phyloP scores from a whole-genome alignment of 345 rosid genomes.

The Eutrema japonicum region DNA sequence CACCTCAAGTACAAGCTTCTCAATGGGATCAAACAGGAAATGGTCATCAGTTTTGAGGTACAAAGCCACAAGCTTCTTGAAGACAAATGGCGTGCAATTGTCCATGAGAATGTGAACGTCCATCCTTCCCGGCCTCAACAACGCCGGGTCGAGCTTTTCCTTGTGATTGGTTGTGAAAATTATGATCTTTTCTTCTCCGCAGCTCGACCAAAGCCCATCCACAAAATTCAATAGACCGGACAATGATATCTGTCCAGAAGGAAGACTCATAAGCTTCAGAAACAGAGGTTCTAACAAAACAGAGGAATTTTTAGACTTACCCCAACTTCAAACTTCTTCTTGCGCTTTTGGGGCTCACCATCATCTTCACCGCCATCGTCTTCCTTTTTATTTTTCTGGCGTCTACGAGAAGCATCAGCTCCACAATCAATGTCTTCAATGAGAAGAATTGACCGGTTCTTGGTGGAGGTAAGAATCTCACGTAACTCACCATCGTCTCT shows the following conservation, averaged over 20 bases:
- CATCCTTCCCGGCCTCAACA: conserved; percentile 42
- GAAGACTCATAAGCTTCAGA: not conserved
- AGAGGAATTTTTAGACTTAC: conserved; percentile 30
- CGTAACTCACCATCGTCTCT: conserved; percentile 42
- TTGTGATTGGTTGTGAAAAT: conserved; percentile 45
- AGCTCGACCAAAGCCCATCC: conserved; percentile 46
- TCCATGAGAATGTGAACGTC: conserved; percentile 46
- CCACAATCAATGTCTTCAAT: conserved; percentile 49
- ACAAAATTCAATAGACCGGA: conserved; percentile 45
- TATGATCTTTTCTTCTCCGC: conserved; percentile 45
- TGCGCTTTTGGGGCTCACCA: conserved; percentile 26
- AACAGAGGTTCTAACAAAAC: not conserved
- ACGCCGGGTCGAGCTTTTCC: conserved; percentile 45
- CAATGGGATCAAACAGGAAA: conserved; percentile 36
- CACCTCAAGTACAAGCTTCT: conserved; percentile 36
- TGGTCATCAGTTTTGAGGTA: conserved; percentile 38
- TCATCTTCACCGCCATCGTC: conserved; percentile 24
- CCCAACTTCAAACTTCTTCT: conserved; percentile 43
- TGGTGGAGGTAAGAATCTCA: conserved; percentile 44
- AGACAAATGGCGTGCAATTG: conserved; percentile 42
- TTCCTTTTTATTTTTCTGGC: conserved; percentile 23
- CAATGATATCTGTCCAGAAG: conserved; percentile 28
- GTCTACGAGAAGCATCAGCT: conserved; percentile 44
- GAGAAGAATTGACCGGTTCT: conserved; percentile 44
- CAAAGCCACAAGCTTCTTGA: conserved; percentile 41